Evolutionary conservation across 2,329 filamentous ascomycete genomes (phyloP).

Genomic region (Colletotrichum lindemuthianum): DNA sequence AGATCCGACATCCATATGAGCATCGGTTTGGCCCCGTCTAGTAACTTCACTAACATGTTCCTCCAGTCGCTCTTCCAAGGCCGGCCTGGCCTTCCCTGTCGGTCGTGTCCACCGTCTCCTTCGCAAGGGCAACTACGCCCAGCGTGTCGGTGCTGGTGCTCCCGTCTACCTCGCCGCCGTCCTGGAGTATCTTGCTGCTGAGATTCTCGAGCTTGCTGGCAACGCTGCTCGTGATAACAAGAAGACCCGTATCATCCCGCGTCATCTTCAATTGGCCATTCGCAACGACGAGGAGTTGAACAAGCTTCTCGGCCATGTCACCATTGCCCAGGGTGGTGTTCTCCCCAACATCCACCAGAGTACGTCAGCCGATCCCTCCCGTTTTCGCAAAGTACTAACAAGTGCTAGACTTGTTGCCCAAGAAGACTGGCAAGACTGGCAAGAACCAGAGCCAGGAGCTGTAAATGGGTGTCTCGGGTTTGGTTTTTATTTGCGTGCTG

Average conservation of each 20-base stretch:
- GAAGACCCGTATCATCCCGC: conserved; percentile 99
- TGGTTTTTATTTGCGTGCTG: conserved; percentile 65
- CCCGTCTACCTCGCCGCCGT: conserved; percentile 98
- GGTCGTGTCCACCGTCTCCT: conserved; percentile 99
- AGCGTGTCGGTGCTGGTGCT: conserved; percentile 98
- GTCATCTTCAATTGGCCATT: conserved; percentile 98
- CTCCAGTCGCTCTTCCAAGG: conserved; percentile 94
- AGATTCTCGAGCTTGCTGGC: conserved; percentile 98
- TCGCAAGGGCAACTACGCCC: conserved; percentile 99
- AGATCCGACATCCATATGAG: conserved; percentile 46
- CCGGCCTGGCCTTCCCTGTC: conserved; percentile 97
- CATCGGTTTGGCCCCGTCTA: not conserved
- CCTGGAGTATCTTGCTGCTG: conserved; percentile 97
- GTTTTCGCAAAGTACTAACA: conserved; percentile 48
- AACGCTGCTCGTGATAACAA: conserved; percentile 99
- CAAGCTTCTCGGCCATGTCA: conserved; percentile 96
- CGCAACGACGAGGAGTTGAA: conserved; percentile 99
- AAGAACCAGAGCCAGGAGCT: conserved; percentile 95
- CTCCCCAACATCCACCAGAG: conserved; percentile 97
- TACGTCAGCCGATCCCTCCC: conserved; percentile 59
- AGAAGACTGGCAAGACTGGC: conserved; percentile 97
- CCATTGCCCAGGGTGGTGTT: conserved; percentile 96
- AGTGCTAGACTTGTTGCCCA: conserved; percentile 87
- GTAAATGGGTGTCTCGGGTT: conserved; percentile 67
- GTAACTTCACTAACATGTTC: conserved; percentile 48